These are phyloP conservation scores for Paramecium bursaria DNA, from an alignment of 73 alveolate genomes.

Conservation along the genomic window DNA sequence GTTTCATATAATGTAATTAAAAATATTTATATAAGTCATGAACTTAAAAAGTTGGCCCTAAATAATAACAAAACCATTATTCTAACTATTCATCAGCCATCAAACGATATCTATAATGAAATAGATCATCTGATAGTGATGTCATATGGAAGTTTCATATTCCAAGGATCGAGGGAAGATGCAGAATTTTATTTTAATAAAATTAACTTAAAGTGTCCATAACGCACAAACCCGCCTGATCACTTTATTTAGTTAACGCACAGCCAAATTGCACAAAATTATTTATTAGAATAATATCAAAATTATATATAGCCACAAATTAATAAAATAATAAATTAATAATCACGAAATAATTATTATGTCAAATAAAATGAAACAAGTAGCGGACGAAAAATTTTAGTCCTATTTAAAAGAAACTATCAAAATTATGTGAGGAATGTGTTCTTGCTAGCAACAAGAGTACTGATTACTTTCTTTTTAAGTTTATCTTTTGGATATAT, in stretches of 20 bases:
- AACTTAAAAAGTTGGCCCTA: neutral
- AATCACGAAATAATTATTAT: no score
- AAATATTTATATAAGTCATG: constrained; percentile 13
- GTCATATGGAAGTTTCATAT: constrained; percentile 31
- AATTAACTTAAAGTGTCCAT: no score
- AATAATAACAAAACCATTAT: constrained; percentile 48
- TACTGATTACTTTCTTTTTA: neutral
- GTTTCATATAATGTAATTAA: no score
- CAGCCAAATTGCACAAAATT: no score
- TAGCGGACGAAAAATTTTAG: no score
- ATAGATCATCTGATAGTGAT: neutral
- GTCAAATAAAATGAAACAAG: no score
- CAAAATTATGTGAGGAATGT: neutral
- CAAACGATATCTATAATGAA: constrained; percentile 45
- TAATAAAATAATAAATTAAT: no score
- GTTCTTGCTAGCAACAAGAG: neutral
- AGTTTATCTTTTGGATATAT: neutral
- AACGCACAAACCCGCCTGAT: no score
- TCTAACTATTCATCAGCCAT: constrained; percentile 64
- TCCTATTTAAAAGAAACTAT: constrained; percentile 21
- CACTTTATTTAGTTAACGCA: no score
- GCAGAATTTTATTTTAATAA: no score
- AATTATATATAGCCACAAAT: no score
- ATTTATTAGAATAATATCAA: no score
- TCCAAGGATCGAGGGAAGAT: constrained; percentile 66